phyloP scores from a whole-genome alignment of 768 basidiomycete genomes.

The Mycena sanguinolenta region DNA sequence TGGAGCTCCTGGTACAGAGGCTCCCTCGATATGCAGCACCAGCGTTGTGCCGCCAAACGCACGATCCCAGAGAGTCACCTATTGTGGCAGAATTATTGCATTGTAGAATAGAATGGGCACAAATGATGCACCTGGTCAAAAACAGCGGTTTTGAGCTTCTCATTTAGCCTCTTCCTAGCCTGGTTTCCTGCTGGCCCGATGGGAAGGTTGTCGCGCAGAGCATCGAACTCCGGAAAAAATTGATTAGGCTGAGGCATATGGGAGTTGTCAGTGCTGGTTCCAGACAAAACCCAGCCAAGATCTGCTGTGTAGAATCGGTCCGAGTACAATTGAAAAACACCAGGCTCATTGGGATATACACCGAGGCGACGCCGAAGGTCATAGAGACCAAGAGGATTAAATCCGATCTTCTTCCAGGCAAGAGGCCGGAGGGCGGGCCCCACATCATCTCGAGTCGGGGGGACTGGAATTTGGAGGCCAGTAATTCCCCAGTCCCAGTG shows the following conservation, averaged over 20 bases:
- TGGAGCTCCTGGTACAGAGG: neutral
- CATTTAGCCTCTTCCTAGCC: neutral
- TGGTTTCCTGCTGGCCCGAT: neutral
- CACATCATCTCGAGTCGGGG: neutral
- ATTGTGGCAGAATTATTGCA: too few species aligned
- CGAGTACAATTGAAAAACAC: neutral
- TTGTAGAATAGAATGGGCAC: neutral
- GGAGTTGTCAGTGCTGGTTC: constrained; percentile 4
- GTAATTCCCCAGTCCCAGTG: too few species aligned
- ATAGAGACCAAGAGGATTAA: constrained; percentile 8
- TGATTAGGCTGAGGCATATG: neutral
- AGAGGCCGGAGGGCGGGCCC: neutral
- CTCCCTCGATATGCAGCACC: constrained; percentile 7
- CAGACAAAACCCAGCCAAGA: constrained; percentile 16
- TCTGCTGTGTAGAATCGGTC: neutral
- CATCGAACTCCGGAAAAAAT: neutral
- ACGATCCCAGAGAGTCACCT: constrained; percentile 19
- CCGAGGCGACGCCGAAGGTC: constrained; percentile 25
- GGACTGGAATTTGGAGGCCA: neutral
- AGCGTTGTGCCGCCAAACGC: neutral
- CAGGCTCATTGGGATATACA: neutral
- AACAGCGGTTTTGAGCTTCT: neutral
- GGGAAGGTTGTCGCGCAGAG: neutral
- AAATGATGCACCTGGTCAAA: constrained; percentile 24
- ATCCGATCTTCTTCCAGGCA: neutral